A percentile compares a stretch with the other conserved stretches of the same genome.
Conservation (phyloP, 306 rosid genomes). For the Elaeagnus macrophylla region DNA sequence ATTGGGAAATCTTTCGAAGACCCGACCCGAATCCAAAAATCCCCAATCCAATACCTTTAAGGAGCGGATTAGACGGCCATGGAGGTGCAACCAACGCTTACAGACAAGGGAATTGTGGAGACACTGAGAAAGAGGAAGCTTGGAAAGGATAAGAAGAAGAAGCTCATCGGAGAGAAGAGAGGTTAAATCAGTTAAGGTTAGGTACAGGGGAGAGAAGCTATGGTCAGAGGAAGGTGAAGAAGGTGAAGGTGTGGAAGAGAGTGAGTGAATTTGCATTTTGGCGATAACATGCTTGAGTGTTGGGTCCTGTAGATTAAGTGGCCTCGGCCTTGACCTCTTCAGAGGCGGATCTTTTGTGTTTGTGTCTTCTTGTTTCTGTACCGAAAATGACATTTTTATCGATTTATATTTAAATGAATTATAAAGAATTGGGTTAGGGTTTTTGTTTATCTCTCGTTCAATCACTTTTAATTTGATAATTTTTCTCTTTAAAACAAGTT, state of each 20-base stretch:
- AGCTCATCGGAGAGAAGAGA: constrained; percentile 42
- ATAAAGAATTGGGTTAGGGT: not conserved
- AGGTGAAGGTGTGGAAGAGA: constrained; percentile 10
- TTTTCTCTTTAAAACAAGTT: not conserved
- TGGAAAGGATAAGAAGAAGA: constrained; percentile 53
- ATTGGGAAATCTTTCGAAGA: constrained; percentile 62
- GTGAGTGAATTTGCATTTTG: constrained; percentile 27
- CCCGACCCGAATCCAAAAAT: constrained; percentile 75
- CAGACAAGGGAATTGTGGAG: constrained; percentile 58
- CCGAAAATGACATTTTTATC: constrained; percentile 17
- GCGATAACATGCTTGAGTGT: constrained; percentile 30
- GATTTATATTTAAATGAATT: not conserved
- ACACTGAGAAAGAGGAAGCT: constrained; percentile 29
- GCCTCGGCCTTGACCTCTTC: constrained; percentile 10
- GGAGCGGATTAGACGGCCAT: constrained; percentile 58
- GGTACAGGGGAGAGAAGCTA: constrained; percentile 11
- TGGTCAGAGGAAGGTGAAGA: constrained; percentile 20
- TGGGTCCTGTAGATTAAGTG: constrained; percentile 18
- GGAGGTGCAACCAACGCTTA: constrained; percentile 81
- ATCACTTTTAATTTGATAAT: not conserved
- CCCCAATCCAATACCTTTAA: constrained; percentile 60
- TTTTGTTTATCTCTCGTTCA: not conserved
- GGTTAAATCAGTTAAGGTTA: constrained; percentile 14
- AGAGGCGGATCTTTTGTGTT: not conserved
- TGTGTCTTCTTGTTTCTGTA: constrained; percentile 6